Conservation (phyloP, 2,329 filamentous ascomycete species). For the Periconia digitata region DNA sequence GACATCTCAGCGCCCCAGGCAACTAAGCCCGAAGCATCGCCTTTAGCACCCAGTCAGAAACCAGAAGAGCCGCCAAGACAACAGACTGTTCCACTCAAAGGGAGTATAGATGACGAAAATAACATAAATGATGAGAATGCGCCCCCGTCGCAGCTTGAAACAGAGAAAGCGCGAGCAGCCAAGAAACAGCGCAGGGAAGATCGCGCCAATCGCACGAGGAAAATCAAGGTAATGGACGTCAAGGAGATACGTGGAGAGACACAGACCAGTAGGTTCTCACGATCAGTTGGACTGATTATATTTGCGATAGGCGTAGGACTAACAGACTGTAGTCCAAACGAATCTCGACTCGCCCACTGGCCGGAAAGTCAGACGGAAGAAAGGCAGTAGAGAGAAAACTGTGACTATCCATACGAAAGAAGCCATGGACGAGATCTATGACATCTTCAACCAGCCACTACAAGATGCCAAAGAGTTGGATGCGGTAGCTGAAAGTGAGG, state of each 20-base stretch:
- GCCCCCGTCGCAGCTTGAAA: constrained; percentile 49
- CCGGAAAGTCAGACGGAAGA: constrained; percentile 77
- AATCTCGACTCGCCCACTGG: constrained; percentile 87
- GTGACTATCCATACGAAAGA: constrained; percentile 97
- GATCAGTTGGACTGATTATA: not conserved
- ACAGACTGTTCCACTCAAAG: constrained; percentile 33
- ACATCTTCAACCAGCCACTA: constrained; percentile 89
- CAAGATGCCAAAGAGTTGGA: constrained; percentile 51
- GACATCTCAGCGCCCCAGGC: constrained; percentile 18
- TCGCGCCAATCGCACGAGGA: constrained; percentile 52
- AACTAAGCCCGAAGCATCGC: constrained; percentile 8
- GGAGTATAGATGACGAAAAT: constrained; percentile 34
- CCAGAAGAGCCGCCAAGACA: constrained; percentile 4
- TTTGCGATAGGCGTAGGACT: constrained; percentile 9
- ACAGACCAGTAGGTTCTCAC: constrained; percentile 72
- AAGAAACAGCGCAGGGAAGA: constrained; percentile 53
- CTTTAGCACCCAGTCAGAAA: constrained; percentile 19
- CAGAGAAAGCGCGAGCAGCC: constrained; percentile 59
- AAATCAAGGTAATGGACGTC: constrained; percentile 74
- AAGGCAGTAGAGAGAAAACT: constrained; percentile 76
- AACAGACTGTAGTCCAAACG: constrained; percentile 69
- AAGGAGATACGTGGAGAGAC: constrained; percentile 73
- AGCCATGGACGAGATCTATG: constrained; percentile 96
- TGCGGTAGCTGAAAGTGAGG: constrained; percentile 64
- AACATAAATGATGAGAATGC: constrained; percentile 51